These are phyloP conservation scores for Capsella rubella DNA, from an alignment of 441 rosid genomes.

Conservation along the genomic window DNA sequence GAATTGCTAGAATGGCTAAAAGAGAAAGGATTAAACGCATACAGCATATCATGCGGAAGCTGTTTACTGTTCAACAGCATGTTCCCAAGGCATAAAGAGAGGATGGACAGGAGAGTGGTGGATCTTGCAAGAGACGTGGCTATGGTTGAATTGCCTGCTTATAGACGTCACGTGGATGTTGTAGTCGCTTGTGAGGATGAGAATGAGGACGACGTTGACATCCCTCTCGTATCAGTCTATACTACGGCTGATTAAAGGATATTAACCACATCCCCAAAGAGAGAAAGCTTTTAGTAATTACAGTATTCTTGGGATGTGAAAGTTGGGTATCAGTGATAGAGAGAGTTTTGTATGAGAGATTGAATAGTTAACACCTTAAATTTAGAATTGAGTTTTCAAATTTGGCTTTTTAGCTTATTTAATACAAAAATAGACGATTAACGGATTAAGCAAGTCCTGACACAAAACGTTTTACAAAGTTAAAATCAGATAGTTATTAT, in stretches of 20 bases:
- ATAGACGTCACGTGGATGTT: constrained; percentile 79
- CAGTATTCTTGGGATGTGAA: constrained; percentile 15
- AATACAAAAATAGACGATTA: constrained; percentile 6
- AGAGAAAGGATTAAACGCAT: constrained; percentile 80
- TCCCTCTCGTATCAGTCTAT: constrained; percentile 80
- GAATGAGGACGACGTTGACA: constrained; percentile 81
- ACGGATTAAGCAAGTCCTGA: neutral
- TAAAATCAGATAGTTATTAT: neutral
- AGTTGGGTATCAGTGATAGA: constrained; percentile 11
- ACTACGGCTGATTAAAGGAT: constrained; percentile 56
- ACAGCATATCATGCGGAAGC: constrained; percentile 95
- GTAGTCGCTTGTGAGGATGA: constrained; percentile 95
- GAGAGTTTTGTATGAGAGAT: constrained; percentile 35
- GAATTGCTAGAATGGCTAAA: constrained; percentile 83
- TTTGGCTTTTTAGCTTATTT: neutral
- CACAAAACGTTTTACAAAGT: constrained; percentile 20
- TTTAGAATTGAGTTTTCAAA: constrained; percentile 3
- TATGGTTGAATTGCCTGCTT: constrained; percentile 72
- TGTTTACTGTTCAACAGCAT: constrained; percentile 82
- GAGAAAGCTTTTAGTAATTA: constrained; percentile 15
- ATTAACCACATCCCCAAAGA: constrained; percentile 11
- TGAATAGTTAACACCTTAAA: constrained; percentile 11
- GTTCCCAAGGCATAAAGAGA: constrained; percentile 86
- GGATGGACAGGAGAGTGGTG: constrained; percentile 81
- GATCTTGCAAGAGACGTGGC: constrained; percentile 91